These are phyloP conservation scores for Terfezia claveryi DNA, from an alignment of 495 filamentous ascomycete species.

Conservation along the genomic window DNA sequence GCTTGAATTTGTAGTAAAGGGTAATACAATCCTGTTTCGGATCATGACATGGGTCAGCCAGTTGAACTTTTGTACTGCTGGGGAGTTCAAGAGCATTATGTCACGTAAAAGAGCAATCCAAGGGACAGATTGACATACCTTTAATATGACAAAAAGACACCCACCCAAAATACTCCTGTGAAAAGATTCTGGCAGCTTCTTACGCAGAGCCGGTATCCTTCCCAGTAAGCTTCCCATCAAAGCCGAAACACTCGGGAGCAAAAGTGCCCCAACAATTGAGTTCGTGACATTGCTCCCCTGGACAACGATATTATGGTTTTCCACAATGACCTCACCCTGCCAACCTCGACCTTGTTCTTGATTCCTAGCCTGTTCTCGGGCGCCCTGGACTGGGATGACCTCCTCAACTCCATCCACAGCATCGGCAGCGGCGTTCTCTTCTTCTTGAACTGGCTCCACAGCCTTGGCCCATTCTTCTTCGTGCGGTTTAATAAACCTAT, in stretches of 20 bases:
- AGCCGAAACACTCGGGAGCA: constrained; percentile 17
- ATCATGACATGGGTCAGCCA: not conserved
- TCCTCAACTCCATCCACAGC: not conserved
- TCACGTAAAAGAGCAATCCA: too few relatives aligned
- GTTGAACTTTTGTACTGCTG: not conserved
- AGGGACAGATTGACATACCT: constrained; percentile 8
- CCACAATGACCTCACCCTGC: constrained; percentile 18
- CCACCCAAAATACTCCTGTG: constrained; percentile 19
- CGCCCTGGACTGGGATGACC: not conserved
- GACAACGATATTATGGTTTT: constrained; percentile 19
- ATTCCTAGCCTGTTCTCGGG: constrained; percentile 3
- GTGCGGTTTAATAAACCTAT: constrained; percentile 15
- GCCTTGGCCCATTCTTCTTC: constrained; percentile 18
- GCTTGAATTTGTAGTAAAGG: constrained; percentile 20
- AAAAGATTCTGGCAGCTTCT: constrained; percentile 14
- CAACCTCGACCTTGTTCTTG: constrained; percentile 9
- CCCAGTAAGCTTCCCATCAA: constrained; percentile 14
- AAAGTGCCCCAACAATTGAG: constrained; percentile 16
- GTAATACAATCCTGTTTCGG: constrained; percentile 17
- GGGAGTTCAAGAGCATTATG: too few relatives aligned
- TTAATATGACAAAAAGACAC: constrained; percentile 18
- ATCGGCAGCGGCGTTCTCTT: constrained; percentile 1
- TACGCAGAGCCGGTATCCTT: constrained; percentile 15
- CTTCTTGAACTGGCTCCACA: constrained; percentile 14
- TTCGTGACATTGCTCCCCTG: constrained; percentile 19